phyloP scores from a whole-genome alignment of 805 yeast species.

The Wickerhamomyces xylosicus region DNA sequence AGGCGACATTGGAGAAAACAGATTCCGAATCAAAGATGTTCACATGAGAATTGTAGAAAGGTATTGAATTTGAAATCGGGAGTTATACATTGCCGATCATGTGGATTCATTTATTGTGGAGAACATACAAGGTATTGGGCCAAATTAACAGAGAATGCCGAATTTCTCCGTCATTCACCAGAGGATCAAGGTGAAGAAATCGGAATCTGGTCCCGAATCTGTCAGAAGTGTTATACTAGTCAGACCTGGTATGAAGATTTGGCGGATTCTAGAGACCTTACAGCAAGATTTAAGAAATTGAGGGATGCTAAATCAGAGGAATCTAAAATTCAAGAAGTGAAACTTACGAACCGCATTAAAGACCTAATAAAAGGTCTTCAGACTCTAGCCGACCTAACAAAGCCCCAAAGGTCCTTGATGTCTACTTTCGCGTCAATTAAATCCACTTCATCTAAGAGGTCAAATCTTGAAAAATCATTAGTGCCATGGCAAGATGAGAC shows the following conservation, averaged over 20 bases:
- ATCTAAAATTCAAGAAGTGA: conserved; percentile 30
- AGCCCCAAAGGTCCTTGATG: conserved; percentile 17
- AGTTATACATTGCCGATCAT: conserved; percentile 59
- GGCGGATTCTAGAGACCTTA: conserved; percentile 37
- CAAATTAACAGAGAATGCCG: conserved; percentile 36
- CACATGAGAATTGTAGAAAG: conserved; percentile 29
- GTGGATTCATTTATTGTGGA: conserved; percentile 66
- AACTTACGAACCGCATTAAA: conserved; percentile 20
- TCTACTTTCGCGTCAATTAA: too few species aligned
- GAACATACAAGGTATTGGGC: conserved; percentile 47
- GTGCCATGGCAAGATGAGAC: conserved; percentile 60
- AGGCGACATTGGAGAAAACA: conserved; percentile 52
- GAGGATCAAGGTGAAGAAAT: too few species aligned
- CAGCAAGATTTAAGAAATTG: conserved; percentile 37
- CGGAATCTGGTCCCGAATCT: conserved; percentile 67
- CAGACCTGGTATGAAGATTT: conserved; percentile 43
- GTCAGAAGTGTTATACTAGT: conserved; percentile 45
- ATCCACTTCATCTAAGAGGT: too few species aligned
- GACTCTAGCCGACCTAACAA: conserved; percentile 15
- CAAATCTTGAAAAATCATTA: conserved; percentile 34
- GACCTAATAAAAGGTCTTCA: conserved; percentile 12
- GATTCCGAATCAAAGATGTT: conserved; percentile 31
- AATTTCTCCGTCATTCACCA: conserved; percentile 28
- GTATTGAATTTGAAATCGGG: conserved; percentile 42
- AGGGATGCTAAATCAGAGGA: conserved; percentile 51